A percentile compares a stretch with the other conserved stretches of the same genome.
Evolutionary conservation across 2,329 filamentous ascomycete species (phyloP).

Genomic region (Aspergillus fischeri): DNA sequence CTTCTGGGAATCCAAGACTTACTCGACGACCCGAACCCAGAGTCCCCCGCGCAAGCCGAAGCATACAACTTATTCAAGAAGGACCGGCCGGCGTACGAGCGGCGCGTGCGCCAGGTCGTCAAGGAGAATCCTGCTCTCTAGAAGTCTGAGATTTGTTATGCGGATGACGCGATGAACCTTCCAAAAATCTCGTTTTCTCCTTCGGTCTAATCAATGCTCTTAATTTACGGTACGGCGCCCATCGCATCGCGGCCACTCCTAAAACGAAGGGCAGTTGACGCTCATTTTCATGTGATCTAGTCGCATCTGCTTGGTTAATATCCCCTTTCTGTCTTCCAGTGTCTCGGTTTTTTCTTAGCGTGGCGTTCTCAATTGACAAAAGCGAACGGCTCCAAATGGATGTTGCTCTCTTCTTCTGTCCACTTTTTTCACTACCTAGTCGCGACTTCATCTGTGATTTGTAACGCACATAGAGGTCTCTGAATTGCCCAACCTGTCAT

Average conservation of each 20-base stretch:
- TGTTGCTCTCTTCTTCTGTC: neutral
- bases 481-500: neutral
- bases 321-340: neutral
- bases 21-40: constrained; percentile 92
- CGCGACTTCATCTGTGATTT: neutral
- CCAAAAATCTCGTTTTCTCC: neutral
- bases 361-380: neutral
- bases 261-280: neutral
- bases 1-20: constrained; percentile 93
- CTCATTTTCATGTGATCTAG: neutral
- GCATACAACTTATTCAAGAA: constrained; percentile 97
- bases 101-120: constrained; percentile 79
- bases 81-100: constrained; percentile 81
- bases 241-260: neutral
- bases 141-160: constrained; percentile 1
- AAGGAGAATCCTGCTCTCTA: constrained; percentile 80
- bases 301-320: neutral
- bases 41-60: constrained; percentile 93
- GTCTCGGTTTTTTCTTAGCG: neutral
- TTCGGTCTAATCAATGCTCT: neutral
- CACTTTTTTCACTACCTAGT: neutral
- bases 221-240: neutral
- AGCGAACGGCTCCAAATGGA: neutral
- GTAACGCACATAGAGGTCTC: neutral
- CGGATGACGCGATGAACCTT: neutral